phyloP scores from a whole-genome alignment of 73 alveolate genomes.

The Paramecium biaurelia region DNA sequence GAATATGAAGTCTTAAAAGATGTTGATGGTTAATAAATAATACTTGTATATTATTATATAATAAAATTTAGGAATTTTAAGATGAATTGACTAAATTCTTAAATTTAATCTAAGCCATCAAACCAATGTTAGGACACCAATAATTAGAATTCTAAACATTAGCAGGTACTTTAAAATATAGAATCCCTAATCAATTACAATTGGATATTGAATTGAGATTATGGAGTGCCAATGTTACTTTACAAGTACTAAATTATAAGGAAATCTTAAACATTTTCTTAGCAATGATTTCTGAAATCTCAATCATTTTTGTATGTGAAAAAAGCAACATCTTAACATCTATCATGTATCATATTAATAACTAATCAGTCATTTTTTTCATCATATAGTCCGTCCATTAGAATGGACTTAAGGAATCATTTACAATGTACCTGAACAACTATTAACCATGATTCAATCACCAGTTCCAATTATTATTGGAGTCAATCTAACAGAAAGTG shows the following conservation, averaged over 20 bases:
- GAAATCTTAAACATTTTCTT: slow-evolving; percentile 40
- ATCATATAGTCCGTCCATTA: slow-evolving; percentile 35
- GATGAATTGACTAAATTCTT: neutral
- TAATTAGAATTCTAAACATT: slow-evolving; percentile 15
- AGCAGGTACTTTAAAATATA: slow-evolving; percentile 41
- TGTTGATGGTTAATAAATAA: slow-evolving; percentile 54
- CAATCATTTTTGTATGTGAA: slow-evolving; percentile 28
- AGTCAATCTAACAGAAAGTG: slow-evolving; percentile 22
- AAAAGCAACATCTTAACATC: slow-evolving; percentile 25
- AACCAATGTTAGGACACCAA: neutral
- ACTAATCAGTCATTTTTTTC: slow-evolving; percentile 44
- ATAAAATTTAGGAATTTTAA: neutral
- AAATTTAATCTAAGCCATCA: neutral
- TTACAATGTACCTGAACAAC: slow-evolving; percentile 49
- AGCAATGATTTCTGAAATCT: slow-evolving; percentile 37
- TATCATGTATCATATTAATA: neutral
- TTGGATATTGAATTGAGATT: slow-evolving; percentile 11
- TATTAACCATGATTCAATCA: slow-evolving; percentile 47
- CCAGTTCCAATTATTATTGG: slow-evolving; percentile 63
- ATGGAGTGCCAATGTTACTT: slow-evolving; percentile 59
- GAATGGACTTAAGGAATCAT: slow-evolving; percentile 57
- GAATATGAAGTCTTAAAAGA: slow-evolving; percentile 49
- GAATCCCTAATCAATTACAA: slow-evolving; percentile 12
- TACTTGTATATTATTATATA: neutral
- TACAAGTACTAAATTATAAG: neutral